phyloP scores from a whole-genome alignment of 1,284 basidiomycete species.

The Ceratorhiza oryzae-sativae region DNA sequence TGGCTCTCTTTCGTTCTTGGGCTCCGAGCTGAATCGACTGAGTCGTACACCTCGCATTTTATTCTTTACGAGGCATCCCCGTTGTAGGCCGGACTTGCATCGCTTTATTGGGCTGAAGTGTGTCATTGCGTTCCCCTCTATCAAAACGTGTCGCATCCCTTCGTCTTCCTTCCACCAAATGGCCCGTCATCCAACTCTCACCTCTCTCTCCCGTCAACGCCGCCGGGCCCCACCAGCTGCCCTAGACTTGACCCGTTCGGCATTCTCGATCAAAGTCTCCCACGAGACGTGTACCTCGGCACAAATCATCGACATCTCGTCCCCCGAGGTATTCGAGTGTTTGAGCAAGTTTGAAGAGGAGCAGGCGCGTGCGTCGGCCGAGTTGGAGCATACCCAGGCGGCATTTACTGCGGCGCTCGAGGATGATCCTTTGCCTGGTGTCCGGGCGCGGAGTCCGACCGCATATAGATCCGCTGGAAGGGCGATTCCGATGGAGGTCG shows the following conservation, averaged over 20 bases:
- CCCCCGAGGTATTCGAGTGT: neutral
- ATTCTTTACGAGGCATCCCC: too few relatives aligned
- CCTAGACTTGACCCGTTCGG: constrained; percentile 17
- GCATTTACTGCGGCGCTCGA: constrained; percentile 32
- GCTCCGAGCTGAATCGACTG: constrained; percentile 1
- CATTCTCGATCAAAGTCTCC: neutral
- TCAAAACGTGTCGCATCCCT: neutral
- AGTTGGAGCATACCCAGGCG: constrained; percentile 33
- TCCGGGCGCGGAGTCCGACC: constrained; percentile 25
- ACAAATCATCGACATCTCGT: constrained; percentile 3
- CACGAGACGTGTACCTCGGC: neutral
- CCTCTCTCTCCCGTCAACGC: constrained; percentile 22
- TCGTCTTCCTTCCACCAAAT: neutral
- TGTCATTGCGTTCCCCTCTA: neutral
- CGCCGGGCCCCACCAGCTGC: constrained; percentile 25
- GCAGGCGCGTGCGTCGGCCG: constrained; percentile 32
- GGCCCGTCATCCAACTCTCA: constrained; percentile 6
- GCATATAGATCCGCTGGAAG: constrained; percentile 18
- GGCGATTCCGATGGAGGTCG: constrained; percentile 31
- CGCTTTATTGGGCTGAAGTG: neutral
- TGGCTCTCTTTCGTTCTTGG: neutral
- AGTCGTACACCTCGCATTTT: neutral
- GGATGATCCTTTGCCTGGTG: constrained; percentile 18
- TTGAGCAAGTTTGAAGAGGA: constrained; percentile 9
- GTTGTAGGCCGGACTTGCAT: too few relatives aligned